Evolutionary conservation across 768 basidiomycete genomes (phyloP).

Genomic region (Kockovaella imperatae): DNA sequence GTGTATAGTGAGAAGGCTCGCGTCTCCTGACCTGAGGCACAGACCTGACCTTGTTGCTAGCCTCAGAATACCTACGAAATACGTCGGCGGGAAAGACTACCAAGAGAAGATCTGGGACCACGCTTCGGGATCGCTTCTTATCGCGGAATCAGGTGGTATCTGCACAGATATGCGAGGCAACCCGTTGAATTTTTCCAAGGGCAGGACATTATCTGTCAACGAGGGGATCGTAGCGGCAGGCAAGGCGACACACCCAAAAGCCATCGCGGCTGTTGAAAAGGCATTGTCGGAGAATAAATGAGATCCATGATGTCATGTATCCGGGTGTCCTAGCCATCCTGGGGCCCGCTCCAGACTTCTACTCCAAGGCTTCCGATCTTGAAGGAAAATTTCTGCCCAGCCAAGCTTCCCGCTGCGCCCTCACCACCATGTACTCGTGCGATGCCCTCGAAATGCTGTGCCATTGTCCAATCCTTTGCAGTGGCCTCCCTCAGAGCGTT

Average conservation of each 20-base stretch:
- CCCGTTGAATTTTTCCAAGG: constrained; percentile 74
- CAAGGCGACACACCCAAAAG: constrained; percentile 59
- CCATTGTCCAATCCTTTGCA: neutral
- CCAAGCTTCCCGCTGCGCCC: constrained; percentile 7
- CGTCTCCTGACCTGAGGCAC: constrained; percentile 43
- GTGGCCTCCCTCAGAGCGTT: constrained; percentile 11
- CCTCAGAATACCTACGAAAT: constrained; percentile 45
- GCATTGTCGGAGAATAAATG: constrained; percentile 48
- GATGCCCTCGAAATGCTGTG: constrained; percentile 11
- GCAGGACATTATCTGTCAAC: constrained; percentile 76
- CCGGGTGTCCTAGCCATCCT: neutral
- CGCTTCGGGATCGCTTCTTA: constrained; percentile 72
- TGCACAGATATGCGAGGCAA: constrained; percentile 74
- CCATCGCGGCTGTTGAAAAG: constrained; percentile 66
- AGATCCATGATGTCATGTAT: constrained; percentile 2
- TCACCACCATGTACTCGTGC: constrained; percentile 11
- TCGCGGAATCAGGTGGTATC: constrained; percentile 83
- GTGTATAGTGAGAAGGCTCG: constrained; percentile 37
- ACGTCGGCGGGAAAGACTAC: constrained; percentile 55
- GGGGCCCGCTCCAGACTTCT: constrained; percentile 8
- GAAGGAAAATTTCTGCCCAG: constrained; percentile 17
- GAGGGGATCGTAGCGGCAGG: constrained; percentile 79
- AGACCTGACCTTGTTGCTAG: constrained; percentile 17
- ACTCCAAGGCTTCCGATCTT: constrained; percentile 20
- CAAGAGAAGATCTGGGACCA: constrained; percentile 99